Base-by-base conservation (phyloP, 2,329 filamentous ascomycete species). In the Penicillium carneum region DNA sequence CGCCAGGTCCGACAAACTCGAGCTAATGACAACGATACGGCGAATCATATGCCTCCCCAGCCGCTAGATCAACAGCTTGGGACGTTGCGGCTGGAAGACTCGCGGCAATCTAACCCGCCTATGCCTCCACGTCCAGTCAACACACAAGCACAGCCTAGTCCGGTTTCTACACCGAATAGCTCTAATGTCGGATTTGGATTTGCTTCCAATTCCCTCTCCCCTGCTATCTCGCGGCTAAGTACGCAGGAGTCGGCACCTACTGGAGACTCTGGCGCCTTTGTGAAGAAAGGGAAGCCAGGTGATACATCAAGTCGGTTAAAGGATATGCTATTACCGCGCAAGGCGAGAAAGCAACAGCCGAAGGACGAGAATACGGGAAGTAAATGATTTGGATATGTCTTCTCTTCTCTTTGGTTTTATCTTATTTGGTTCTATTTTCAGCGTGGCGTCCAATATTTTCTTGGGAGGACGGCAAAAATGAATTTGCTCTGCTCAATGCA, bases 1-100 rank as follows among this genome's bases (percentile, higher is more conserved):
- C 70, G 62, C 38, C 69, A 67, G 11, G 63, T 61, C 11, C 69
- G 72, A 18, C 68, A 73, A 55, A 65, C 38, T 14, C 55, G 59
- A 26, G 41, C 49, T 34, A 34, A 11, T 16, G 50, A 50, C 20
- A 61, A 55, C 4, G 43, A 52, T 3, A 54, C 39, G 34, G n/a
- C 55, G 4, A 56, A 62, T 3, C 12, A 53, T 7, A 20, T 18
- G 8, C 43, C 65, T 8, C 55, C 68, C n/a, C 14, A 59, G 26
- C 60, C 59, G 8, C 48, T 73, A 8, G 66, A 72, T 12, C 57
- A 49, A 5, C 57, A 60, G 51, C 51, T 60, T 34, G 20, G 36
- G 9, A 43, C 16, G 7, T 33, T 60, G 38, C 43, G n/a, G 4
- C 42, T 60, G n/a, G 38, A 59, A 14, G 38, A 41, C 38, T 18